Evolutionary conservation across 495 filamentous ascomycete genomes (phyloP), one percentile per base, ranked within the genome.

Genomic region (Hyaloscypha finlandica): DNA sequence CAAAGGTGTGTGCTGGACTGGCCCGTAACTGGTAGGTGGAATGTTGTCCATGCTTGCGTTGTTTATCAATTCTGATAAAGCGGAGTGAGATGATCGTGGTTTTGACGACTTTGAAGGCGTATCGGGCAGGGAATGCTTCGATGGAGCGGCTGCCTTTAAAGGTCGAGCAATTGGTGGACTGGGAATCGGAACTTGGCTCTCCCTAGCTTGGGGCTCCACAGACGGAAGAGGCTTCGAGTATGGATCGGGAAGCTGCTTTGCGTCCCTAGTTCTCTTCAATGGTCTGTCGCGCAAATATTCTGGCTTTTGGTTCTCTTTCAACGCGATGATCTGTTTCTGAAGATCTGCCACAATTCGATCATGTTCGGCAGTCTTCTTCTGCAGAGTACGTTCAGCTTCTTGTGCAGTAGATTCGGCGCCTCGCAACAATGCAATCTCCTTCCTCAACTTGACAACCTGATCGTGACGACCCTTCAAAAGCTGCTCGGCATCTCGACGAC

Each of bases 381-480:
- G 37, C 25, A 68, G 33, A 33, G 37, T 30, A 30, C 68, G 48
- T 33, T 64, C 35, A 25, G 68, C 59, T 19, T 71, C 62, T 33
- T 69, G 42, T n/a, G 59, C 42, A 16, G 31, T 59, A 16, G 63
- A 56, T 35, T 72, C 73, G 67, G 73, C 57, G 60, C 75, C 68
- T 86, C 86, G 55, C 48, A 89, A 74, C 0, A 76, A 74, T 22
- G 73, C 68, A 37, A 89, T 81, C 58, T 89, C 83, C 62, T 85
- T 84, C 70, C 85, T 81, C 9, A 91, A 78, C 22, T 83, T 81
- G 6, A 83, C 80, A 14, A 87, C 86, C 71, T 89, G 90, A 61
- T 84, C 81, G 64, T 91, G 87, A 35, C 90, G 90, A 71, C 84
- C 87, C 60, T 88, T 81, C 54, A 87, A 78, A 37, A 89, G 83